Conservation (phyloP, 2,329 filamentous ascomycete genomes). For the Dactylellina parvicollis region DNA sequence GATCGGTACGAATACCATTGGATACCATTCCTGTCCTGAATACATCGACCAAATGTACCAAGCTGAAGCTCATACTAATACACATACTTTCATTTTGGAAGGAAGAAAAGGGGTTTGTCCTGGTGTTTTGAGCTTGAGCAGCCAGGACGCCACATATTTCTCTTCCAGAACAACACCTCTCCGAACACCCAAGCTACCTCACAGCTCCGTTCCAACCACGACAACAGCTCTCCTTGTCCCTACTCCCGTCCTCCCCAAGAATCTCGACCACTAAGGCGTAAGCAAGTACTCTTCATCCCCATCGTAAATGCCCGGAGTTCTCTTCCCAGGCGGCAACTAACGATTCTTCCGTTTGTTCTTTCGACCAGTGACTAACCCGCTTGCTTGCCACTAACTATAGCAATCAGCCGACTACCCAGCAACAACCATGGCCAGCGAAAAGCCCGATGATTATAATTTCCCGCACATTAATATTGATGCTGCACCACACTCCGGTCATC, state of each 20-base stretch:
- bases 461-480: constrained; percentile 78
- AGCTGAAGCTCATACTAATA: not conserved
- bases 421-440: constrained; percentile 63
- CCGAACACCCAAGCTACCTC: not conserved
- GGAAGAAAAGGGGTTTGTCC: not conserved
- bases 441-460: constrained; percentile 97
- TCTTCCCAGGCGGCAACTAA: no score
- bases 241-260: no score
- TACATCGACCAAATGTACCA: not conserved
- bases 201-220: constrained; percentile 2
- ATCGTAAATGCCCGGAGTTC: no score
- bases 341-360: no score
- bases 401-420: not conserved
- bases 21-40: not conserved
- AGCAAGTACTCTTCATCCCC: no score
- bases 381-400: no score
- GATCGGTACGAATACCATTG: not conserved
- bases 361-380: no score
- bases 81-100: no score
- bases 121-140: not conserved
- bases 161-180: constrained; percentile 23
- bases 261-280: no score
- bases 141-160: constrained; percentile 42
- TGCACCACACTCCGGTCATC: constrained; percentile 71
- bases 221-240: not conserved